These are phyloP conservation scores for Chrysoporthe cubensis DNA, from an alignment of 2,329 filamentous ascomycete genomes.

Conservation along the genomic window DNA sequence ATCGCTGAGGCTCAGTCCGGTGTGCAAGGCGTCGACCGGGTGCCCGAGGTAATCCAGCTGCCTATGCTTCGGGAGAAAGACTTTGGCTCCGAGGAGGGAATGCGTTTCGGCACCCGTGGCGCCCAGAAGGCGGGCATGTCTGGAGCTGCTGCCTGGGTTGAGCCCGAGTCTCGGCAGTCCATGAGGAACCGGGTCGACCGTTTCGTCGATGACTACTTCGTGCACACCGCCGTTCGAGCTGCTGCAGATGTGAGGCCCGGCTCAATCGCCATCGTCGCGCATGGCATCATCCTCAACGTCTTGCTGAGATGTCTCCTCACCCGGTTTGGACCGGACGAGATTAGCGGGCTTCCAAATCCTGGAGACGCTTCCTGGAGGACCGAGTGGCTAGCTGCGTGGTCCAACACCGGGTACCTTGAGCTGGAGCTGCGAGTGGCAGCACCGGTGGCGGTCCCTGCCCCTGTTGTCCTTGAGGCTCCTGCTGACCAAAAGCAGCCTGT, in stretches of 20 bases:
- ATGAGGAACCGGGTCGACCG: slow-evolving; percentile 66
- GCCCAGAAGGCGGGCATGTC: slow-evolving; percentile 31
- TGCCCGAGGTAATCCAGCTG: slow-evolving; percentile 41
- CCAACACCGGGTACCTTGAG: slow-evolving; percentile 57
- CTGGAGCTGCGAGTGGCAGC: slow-evolving; percentile 19
- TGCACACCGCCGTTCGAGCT: slow-evolving; percentile 33
- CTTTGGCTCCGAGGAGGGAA: slow-evolving; percentile 73
- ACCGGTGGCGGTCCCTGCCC: background rate
- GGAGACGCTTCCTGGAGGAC: slow-evolving; percentile 27
- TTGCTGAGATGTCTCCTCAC: slow-evolving; percentile 67
- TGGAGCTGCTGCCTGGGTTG: slow-evolving; percentile 29
- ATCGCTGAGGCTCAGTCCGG: slow-evolving; percentile 59
- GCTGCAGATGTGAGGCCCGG: slow-evolving; percentile 35
- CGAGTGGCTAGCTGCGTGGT: slow-evolving; percentile 47
- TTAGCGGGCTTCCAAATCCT: slow-evolving; percentile 31
- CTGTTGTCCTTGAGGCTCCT: slow-evolving; percentile 3
- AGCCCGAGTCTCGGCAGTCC: slow-evolving; percentile 66
- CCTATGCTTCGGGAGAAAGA: slow-evolving; percentile 70
- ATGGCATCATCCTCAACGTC: slow-evolving; percentile 78
- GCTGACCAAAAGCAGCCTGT: slow-evolving; percentile 2
- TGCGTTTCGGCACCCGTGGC: slow-evolving; percentile 51
- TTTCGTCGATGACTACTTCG: slow-evolving; percentile 69
- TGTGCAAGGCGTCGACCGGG: slow-evolving; percentile 9
- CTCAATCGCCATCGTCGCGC: slow-evolving; percentile 72
- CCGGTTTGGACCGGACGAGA: slow-evolving; percentile 48